phyloP scores from a whole-genome alignment of 805 yeast species.

The Myxozyma vanderwaltii region DNA sequence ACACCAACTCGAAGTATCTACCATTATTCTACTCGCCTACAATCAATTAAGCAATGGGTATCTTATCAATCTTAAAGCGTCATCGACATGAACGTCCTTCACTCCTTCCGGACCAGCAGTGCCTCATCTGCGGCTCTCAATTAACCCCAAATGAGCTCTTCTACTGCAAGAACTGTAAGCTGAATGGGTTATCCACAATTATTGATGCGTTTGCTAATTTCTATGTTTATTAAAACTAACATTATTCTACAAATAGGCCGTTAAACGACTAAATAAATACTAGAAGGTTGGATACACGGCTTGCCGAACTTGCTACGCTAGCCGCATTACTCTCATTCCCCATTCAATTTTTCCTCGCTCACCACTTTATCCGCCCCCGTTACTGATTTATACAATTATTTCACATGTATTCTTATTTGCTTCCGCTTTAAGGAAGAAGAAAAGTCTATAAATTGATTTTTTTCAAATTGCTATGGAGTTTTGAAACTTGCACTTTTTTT shows the following conservation, averaged over 20 bases:
- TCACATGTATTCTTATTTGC: too few species aligned
- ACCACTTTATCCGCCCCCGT: too few species aligned
- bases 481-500: too few species aligned
- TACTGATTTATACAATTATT: too few species aligned
- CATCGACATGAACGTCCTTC: neutral
- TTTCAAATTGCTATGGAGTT: too few species aligned
- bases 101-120: constrained; percentile 19
- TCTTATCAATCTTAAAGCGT: neutral
- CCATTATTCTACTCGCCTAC: neutral
- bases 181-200: too few species aligned
- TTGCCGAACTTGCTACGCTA: neutral
- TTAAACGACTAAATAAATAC: neutral
- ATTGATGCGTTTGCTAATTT: too few species aligned
- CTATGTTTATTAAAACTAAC: too few species aligned
- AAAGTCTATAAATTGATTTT: too few species aligned
- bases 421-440: too few species aligned
- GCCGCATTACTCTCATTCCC: too few species aligned
- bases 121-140: constrained; percentile 9
- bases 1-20: neutral
- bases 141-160: constrained; percentile 13
- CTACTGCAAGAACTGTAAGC: constrained; percentile 11
- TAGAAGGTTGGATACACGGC: neutral
- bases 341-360: too few species aligned
- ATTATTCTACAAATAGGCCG: neutral
- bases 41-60: neutral